Base-by-base conservation (phyloP, 768 basidiomycete species). In the Mycena venus region DNA sequence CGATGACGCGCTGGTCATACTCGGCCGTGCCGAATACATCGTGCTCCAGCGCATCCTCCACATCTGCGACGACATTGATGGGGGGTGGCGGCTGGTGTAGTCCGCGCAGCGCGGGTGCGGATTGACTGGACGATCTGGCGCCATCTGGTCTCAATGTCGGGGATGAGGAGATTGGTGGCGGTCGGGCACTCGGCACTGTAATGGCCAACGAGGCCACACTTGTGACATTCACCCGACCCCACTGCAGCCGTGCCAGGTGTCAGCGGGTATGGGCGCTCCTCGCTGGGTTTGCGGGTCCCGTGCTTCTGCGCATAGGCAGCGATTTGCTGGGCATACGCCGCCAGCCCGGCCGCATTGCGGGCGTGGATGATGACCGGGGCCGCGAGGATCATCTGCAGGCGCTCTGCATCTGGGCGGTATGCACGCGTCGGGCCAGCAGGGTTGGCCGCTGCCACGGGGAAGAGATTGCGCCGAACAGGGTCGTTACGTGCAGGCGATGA, bases 191-290 rank as follows among this genome's bases (percentile, higher is more conserved):
- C 56, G 10, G 31, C 23, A 3, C 19, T 11, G 40, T 21, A 60
- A 59, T 79, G 79, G 12, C 76, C 73, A 0, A 55, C 7, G 7
- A 75, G 62, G 0, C 80, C 80, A 40, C 81, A 82, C 12, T 61
- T 63, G 77, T 72, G 80, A 49, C 80, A 81, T 1, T 38, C 36
- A 8, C 36, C 36, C 36, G 36, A 38, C 11, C 36, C 36, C 2
- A 38, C 6, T 10, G 36, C 36, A 15, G 6, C 36, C 15, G 36
- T 38, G 36, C 36, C 36, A 38, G 36, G 36, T 38, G 36, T 38
- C 11, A 38, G 36, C 36, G 36, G 36, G 36, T 38, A 38, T 15
- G 36, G 36, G 5, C 36, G 6, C 11, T 38, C 36, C 36, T 38
- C 36, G 36, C 11, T 11, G 36, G 36, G 36, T 15, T 38, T 38